A percentile compares a stretch with the other conserved stretches of the same genome.
Evolutionary conservation across 116 monocot genomes (phyloP).

Genomic region (Thalassia testudinum): DNA sequence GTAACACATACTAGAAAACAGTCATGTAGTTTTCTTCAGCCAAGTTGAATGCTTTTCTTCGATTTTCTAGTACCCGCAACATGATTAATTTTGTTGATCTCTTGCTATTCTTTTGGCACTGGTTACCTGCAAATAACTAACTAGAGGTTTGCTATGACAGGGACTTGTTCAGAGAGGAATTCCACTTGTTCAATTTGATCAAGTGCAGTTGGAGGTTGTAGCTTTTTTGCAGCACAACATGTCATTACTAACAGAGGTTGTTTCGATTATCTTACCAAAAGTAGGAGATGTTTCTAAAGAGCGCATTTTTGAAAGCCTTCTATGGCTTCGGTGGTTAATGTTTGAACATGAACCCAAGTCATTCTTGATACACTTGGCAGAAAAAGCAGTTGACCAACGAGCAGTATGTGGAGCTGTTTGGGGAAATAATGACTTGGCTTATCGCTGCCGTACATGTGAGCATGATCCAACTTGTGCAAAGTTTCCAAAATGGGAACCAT

Average conservation of each 20-base stretch:
- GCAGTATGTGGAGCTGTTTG: conserved; percentile 87
- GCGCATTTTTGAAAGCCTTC: conserved; percentile 35
- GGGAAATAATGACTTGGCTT: conserved; percentile 80
- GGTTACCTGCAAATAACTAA: too few species aligned
- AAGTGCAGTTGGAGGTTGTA: conserved; percentile 29
- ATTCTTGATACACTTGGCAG: conserved; percentile 27
- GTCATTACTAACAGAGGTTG: conserved; percentile 13
- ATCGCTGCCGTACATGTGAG: conserved; percentile 88
- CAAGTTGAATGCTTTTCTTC: too few species aligned
- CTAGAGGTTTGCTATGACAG: conserved; percentile 8
- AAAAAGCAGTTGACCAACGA: conserved; percentile 33
- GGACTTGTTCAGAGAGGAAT: conserved; percentile 34
- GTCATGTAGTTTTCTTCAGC: too few species aligned
- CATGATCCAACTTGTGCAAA: conserved; percentile 88
- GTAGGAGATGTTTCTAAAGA: conserved; percentile 18
- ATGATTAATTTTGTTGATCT: too few species aligned
- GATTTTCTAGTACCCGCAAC: too few species aligned
- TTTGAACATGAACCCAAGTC: conserved; percentile 51
- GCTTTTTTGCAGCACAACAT: conserved; percentile 31
- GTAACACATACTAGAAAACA: too few species aligned
- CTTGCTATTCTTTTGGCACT: too few species aligned
- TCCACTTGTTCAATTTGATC: conserved; percentile 25
- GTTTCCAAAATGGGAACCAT: conserved; percentile 87
- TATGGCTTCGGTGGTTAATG: conserved; percentile 93
- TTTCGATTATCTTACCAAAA: conserved; percentile 40